Evolutionary conservation across 345 rosid genomes (phyloP), one percentile per base, ranked within the genome.

Genomic region (Excoecaria cochinchinensis): DNA sequence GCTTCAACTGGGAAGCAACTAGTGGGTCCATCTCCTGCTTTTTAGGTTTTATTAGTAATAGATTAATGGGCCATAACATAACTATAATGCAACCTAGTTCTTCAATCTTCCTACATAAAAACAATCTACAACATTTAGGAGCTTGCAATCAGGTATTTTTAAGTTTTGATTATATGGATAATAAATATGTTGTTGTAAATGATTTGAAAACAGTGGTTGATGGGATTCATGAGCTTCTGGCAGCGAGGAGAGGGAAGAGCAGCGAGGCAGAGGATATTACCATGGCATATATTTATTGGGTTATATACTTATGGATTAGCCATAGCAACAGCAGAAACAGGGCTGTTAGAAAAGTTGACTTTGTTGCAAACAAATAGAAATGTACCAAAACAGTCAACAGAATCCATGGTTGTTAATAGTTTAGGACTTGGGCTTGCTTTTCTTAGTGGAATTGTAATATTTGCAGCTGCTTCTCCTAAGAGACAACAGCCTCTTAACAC

Each of bases 271-370:
- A 89, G 74, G 73, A 84, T 90, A 70, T 81, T 95, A 79, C 97
- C 99, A 3, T 95, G 99, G 97, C 99, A 95, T 74, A 69, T 92
- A 66, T 92, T 95, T 80, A 84, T 95, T 22, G 97, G 99, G 39
- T 92, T 95, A 67, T 95, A 91, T 77, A 89, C 94, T 0, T 95
- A 92, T 52, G 93, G 87, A 14, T 79, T 95, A 78, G 97, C 97
- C 16, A 90, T 92, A 78, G 91, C 89, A 39, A 91, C 97, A 0
- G 97, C 97, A 0, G 97, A 95, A 79, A 95, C 99, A 0, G 97
- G 99, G 25, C 85, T 92, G 0, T 80, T 92, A 14, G 97, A 91
- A 89, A 91, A 90, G 74, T 71, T 91, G 66, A 91, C 97, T 0
- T 86, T 90, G 77, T 76, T 90, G 79, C 97, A 95, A 79, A 77